Percentiles rank a stretch among this genome's conserved stretches.
These are phyloP conservation scores for Carex sylvatica DNA, from an alignment of 202 grass and related monocot genomes.

Conservation along the genomic window DNA sequence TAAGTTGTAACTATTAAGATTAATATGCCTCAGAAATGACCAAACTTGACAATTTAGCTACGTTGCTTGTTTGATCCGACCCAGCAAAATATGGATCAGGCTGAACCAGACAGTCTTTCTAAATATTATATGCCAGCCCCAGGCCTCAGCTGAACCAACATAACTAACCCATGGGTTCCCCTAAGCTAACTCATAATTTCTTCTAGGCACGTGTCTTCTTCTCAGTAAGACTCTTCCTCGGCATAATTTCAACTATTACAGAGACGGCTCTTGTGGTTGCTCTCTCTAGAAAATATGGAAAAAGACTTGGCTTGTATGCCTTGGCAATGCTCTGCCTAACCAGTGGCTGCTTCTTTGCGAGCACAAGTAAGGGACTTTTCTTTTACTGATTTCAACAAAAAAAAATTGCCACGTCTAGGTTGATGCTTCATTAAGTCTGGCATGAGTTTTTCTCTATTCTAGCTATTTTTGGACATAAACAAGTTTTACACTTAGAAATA, in stretches of 20 bases:
- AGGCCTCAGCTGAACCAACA: background rate
- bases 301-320: slow-evolving; percentile 83
- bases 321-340: slow-evolving; percentile 94
- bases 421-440: background rate
- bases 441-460: background rate
- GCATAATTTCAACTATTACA: slow-evolving; percentile 84
- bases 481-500: background rate
- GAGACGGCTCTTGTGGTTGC: slow-evolving; percentile 82
- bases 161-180: slow-evolving; percentile 9
- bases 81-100: background rate
- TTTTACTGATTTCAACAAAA: slow-evolving; percentile 22
- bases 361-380: slow-evolving; percentile 70
- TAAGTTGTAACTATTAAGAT: background rate
- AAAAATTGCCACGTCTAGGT: background rate
- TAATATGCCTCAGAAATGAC: background rate
- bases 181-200: slow-evolving; percentile 34
- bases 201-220: slow-evolving; percentile 81
- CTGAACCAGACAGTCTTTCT: background rate
- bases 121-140: background rate
- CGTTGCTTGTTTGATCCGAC: background rate
- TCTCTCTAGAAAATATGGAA: slow-evolving; percentile 91
- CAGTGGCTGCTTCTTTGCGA: slow-evolving; percentile 98
- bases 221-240: slow-evolving; percentile 91
- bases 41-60: background rate
- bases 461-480: background rate